Conservation (phyloP, 2,329 filamentous ascomycete genomes). For the Cladosporium oxysporum region DNA sequence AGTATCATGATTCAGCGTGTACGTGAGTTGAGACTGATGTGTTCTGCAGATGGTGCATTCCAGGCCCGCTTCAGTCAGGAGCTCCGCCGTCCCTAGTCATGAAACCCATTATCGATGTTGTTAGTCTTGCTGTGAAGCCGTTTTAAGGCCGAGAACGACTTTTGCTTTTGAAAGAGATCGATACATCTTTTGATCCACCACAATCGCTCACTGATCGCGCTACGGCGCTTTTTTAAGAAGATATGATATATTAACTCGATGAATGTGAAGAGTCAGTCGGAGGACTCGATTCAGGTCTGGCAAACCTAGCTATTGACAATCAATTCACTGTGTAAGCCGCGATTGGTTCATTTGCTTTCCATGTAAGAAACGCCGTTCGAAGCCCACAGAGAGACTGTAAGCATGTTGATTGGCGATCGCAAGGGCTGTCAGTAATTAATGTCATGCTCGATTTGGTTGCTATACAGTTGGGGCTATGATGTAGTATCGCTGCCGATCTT, state of each 20-base stretch:
- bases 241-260: not conserved
- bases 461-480: not conserved
- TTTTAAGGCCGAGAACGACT: not conserved
- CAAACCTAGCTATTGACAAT: not conserved
- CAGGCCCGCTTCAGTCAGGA: conserved; percentile 12
- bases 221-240: not conserved
- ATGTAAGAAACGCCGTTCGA: not conserved
- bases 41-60: not conserved
- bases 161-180: not conserved
- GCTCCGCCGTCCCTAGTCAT: not conserved
- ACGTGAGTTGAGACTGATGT: not conserved
- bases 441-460: not conserved
- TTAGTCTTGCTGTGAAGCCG: not conserved
- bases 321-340: not conserved
- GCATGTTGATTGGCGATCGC: not conserved
- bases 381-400: not conserved
- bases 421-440: not conserved
- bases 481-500: not conserved
- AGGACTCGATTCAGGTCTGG: not conserved
- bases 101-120: not conserved
- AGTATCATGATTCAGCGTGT: not conserved
- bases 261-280: not conserved
- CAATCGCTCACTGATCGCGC: not conserved
- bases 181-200: not conserved
- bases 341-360: not conserved